Conservation (phyloP, 2,329 filamentous ascomycete species). For the Cercospora sp. region DNA sequence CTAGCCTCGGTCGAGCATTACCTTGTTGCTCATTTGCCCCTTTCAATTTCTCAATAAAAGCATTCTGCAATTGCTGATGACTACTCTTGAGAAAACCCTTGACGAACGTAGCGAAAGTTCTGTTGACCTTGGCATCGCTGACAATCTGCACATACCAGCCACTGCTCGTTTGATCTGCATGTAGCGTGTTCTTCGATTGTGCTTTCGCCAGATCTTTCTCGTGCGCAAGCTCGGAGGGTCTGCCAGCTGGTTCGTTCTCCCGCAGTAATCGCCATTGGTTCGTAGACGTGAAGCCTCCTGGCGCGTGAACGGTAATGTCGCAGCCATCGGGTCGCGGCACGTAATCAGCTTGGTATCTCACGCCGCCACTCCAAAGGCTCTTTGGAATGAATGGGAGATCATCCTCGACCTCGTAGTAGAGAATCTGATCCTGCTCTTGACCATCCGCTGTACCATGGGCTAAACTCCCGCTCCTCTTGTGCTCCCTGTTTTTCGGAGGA, state of each 20-base stretch:
- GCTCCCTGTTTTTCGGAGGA: slow-evolving; percentile 13
- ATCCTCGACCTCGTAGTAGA: slow-evolving; percentile 39
- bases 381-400: slow-evolving; percentile 41
- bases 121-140: slow-evolving; percentile 37
- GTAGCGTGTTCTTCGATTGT: slow-evolving; percentile 28
- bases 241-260: slow-evolving; percentile 20
- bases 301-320: slow-evolving; percentile 39
- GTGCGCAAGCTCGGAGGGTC: slow-evolving; percentile 1
- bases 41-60: slow-evolving; percentile 36
- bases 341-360: slow-evolving; percentile 37
- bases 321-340: slow-evolving; percentile 35
- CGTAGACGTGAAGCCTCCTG: slow-evolving; percentile 38
- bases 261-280: slow-evolving; percentile 38
- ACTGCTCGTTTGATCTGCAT: slow-evolving; percentile 26
- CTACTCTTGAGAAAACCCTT: slow-evolving; percentile 38
- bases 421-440: slow-evolving; percentile 15
- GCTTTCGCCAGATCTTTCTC: slow-evolving; percentile 18
- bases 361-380: slow-evolving; percentile 37
- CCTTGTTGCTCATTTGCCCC: slow-evolving; percentile 22
- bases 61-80: slow-evolving; percentile 34
- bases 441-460: slow-evolving; percentile 15
- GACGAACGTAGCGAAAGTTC: slow-evolving; percentile 37
- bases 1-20: slow-evolving; percentile 26
- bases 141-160: slow-evolving; percentile 38
- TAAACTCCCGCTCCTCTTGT: slow-evolving; percentile 18